Base-by-base conservation (phyloP, 805 yeast genomes). In the Yarrowia sp. region DNA sequence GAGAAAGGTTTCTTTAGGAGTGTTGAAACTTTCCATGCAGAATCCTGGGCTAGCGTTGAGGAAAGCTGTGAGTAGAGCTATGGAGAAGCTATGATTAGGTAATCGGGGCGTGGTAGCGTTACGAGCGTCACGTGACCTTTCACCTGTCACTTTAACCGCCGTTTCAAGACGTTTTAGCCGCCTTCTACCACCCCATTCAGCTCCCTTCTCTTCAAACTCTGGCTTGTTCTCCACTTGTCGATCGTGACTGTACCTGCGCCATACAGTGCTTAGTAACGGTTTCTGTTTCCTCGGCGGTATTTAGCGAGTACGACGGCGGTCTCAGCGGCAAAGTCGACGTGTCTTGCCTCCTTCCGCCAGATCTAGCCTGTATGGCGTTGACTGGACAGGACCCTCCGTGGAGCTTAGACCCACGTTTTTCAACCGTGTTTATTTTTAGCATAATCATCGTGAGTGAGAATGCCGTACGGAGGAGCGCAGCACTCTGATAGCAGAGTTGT, bases 21-120 rank as follows among this genome's bases (percentile, higher is more conserved):
- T 14, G 36, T 38, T 53, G 59, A 53, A 53, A 53, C 59, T 53
- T 53, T 53, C 59, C 45, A 40, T 40, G 59, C 59, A 53, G 56
- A 35, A 50, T 35, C 56, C 41, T 49, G 53, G 53, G 7, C 53
- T 48, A 48, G 32, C 32, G 32, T 5, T 19, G 7, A 26, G 7
- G 32, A 26, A 5, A 26, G 32, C 32, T 26, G 32, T 26, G 32
- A 26, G 32, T 26, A 26, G 32, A 38, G 40, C 40, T 38, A 11
- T 8, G 40, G 40, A 38, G 2, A 2, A 38, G 12, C 40, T 9
- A 9, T n/a, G 46, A 22, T 52, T 52, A 52, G 56, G 22, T 52
- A 52, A 52, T 16, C 46, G 46, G 19, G 5, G 19, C 7, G 9
- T 8, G 15, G 45, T 15, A 5, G 38, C 38, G 10, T 36, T 10